These are phyloP conservation scores for Aspergillus transmontanensis DNA, from an alignment of 2,329 filamentous ascomycete genomes.

Conservation along the genomic window DNA sequence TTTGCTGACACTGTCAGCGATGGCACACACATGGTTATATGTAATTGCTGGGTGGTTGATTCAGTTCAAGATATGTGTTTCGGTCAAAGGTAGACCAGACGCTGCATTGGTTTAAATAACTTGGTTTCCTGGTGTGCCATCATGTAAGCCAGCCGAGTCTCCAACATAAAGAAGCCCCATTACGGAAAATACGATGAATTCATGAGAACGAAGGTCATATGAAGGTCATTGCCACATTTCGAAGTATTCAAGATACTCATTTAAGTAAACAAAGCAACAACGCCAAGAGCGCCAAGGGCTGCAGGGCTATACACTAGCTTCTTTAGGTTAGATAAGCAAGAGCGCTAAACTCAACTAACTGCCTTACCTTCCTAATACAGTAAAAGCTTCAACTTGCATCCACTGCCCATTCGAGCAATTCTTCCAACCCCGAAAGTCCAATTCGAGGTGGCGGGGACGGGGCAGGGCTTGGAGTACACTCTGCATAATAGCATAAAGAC, in stretches of 20 bases:
- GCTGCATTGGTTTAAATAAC: background rate
- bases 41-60: background rate
- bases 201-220: background rate
- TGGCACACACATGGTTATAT: background rate
- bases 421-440: background rate
- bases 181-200: background rate
- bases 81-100: background rate
- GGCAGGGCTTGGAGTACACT: too few species aligned
- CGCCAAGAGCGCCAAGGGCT: background rate
- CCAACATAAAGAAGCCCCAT: background rate
- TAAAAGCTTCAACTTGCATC: background rate
- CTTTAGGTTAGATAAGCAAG: too few species aligned
- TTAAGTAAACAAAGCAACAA: background rate
- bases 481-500: too few species aligned
- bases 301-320: too few species aligned
- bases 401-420: background rate
- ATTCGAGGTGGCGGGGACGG: too few species aligned
- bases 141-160: background rate
- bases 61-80: background rate
- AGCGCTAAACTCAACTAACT: too few species aligned
- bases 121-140: background rate
- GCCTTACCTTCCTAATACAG: background rate
- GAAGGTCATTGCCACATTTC: background rate
- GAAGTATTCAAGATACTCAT: background rate
- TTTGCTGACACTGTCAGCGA: background rate